Percentiles rank a stretch among this genome's conserved stretches.
These are phyloP conservation scores for Trichophyton benhamiae DNA, from an alignment of 2,329 filamentous ascomycete genomes.

Conservation along the genomic window DNA sequence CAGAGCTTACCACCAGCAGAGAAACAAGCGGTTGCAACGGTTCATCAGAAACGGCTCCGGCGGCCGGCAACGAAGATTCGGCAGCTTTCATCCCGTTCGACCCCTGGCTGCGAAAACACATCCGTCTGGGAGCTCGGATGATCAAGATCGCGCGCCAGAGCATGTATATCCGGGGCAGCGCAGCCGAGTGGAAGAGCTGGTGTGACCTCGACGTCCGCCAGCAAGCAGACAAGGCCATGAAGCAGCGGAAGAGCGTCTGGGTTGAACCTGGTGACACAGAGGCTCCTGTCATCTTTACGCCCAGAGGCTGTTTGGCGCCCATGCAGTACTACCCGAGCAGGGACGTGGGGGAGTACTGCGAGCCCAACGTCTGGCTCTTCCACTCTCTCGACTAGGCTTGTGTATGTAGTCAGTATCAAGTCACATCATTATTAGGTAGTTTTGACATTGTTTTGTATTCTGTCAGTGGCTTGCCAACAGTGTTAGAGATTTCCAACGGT, in stretches of 20 bases:
- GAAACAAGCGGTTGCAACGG: neutral
- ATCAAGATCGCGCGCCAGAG: neutral
- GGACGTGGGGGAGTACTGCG: neutral
- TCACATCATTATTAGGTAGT: too few relatives aligned
- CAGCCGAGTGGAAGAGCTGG: neutral
- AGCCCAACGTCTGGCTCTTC: neutral
- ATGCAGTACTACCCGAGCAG: neutral
- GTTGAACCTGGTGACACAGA: neutral
- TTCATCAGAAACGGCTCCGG: neutral
- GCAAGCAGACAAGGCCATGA: neutral
- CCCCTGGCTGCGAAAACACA: conserved; percentile 1
- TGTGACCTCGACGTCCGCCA: neutral
- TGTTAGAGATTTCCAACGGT: too few relatives aligned
- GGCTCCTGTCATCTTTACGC: neutral
- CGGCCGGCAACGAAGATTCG: neutral
- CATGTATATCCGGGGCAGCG: neutral
- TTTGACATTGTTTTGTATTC: too few relatives aligned
- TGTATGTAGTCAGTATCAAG: neutral
- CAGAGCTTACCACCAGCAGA: too few relatives aligned
- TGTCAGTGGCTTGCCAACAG: too few relatives aligned
- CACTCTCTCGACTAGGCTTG: neutral
- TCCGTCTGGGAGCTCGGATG: neutral
- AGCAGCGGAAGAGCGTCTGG: neutral
- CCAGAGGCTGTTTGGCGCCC: neutral
- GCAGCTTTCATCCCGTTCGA: neutral